Conservation (phyloP, 208 protist genomes). For the Tritrichomonas foetus region DNA sequence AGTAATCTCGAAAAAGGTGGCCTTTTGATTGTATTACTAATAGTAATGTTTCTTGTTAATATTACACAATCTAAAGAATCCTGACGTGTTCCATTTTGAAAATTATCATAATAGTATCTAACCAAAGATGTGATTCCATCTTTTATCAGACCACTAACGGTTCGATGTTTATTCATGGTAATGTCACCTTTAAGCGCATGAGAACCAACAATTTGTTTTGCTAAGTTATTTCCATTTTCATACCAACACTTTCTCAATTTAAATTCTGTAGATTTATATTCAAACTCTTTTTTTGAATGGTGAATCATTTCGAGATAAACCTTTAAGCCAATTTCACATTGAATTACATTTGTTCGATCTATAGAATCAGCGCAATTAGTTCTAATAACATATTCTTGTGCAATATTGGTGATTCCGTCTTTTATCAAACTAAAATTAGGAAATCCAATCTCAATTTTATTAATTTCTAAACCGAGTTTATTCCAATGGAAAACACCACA, state of each 20-base stretch:
- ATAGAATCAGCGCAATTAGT: neutral
- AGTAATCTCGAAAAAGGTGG: no score
- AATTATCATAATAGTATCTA: no score
- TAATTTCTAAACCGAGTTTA: neutral
- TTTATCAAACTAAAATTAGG: neutral
- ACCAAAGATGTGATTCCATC: no score
- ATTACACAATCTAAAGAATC: no score
- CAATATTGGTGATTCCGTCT: no score
- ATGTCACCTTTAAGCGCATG: neutral
- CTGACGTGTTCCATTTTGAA: no score
- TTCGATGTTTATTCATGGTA: no score
- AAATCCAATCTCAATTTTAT: neutral
- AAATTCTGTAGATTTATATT: neutral
- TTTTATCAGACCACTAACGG: no score
- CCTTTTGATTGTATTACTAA: no score
- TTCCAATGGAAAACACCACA: neutral
- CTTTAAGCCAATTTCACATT: neutral
- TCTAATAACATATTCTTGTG: neutral
- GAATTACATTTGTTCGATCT: neutral
- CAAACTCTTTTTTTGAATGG: no score
- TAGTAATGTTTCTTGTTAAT: no score
- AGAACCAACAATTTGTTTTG: neutral
- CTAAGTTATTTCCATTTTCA: neutral
- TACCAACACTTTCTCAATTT: neutral
- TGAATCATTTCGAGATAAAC: neutral